Evolutionary conservation across 345 rosid genomes (phyloP).

Genomic region (Combretum micranthum): DNA sequence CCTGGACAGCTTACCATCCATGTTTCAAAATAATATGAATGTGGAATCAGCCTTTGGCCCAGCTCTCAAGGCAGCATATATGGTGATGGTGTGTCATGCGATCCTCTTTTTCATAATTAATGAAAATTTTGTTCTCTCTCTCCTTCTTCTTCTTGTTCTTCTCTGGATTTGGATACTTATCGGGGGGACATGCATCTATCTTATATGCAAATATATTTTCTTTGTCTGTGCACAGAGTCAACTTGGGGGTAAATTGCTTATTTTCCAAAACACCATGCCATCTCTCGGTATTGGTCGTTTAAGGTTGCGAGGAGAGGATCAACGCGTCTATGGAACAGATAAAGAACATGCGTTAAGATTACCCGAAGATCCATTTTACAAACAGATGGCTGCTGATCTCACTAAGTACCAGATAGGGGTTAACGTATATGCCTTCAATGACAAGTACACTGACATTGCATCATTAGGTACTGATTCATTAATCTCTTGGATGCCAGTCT

Average conservation of each 20-base stretch:
- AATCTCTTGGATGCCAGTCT: neutral
- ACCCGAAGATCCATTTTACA: conserved; percentile 91
- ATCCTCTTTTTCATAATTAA: conserved; percentile 6
- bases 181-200: too few relatives aligned
- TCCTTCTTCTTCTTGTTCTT: neutral
- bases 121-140: neutral
- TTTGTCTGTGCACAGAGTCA: conserved; percentile 45
- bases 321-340: conserved; percentile 90
- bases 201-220: neutral
- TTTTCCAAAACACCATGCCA: conserved; percentile 88
- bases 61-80: conserved; percentile 86
- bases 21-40: conserved; percentile 86
- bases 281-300: conserved; percentile 94
- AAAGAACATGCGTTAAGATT: conserved; percentile 75
- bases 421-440: conserved; percentile 85
- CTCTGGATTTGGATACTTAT: neutral
- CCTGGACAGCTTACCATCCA: conserved; percentile 84
- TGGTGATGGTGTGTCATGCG: conserved; percentile 77
- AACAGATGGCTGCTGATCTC: conserved; percentile 99
- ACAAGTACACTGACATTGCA: conserved; percentile 88
- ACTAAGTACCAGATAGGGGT: conserved; percentile 94
- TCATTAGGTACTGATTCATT: conserved; percentile 58
- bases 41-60: conserved; percentile 99
- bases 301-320: conserved; percentile 96
- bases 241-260: conserved; percentile 91